phyloP scores from a whole-genome alignment of 768 basidiomycete genomes.

The Mycena olivaceomarginata region DNA sequence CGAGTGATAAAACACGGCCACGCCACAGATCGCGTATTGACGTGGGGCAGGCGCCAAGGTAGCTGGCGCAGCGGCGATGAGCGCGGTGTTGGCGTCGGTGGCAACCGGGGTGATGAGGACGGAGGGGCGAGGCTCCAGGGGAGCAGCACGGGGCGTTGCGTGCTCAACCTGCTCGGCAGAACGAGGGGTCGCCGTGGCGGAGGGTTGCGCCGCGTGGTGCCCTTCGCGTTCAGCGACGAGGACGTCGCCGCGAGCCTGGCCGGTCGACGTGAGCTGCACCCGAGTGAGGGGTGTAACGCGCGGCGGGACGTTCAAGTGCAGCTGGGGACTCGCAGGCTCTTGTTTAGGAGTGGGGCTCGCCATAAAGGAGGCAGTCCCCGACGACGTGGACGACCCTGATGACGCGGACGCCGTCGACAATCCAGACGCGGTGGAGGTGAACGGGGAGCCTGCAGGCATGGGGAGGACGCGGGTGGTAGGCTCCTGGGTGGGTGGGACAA shows the following conservation, averaged over 20 bases:
- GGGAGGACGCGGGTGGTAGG: neutral
- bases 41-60: neutral
- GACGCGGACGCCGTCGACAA: too few species aligned
- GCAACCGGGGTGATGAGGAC: neutral
- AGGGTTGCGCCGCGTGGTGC: neutral
- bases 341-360: neutral
- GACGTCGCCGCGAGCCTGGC: neutral
- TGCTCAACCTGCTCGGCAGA: neutral
- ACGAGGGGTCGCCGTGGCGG: neutral
- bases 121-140: neutral
- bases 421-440: neutral
- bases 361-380: neutral
- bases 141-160: neutral
- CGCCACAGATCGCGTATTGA: neutral
- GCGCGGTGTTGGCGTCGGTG: neutral
- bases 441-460: neutral
- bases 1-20: neutral
- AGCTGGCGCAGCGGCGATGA: neutral
- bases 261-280: neutral
- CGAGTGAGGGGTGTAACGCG: neutral
- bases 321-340: neutral
- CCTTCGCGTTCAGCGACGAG: neutral
- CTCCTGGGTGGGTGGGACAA: neutral
- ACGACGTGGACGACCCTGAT: too few species aligned
- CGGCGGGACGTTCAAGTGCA: neutral